Conservation (phyloP, 2,329 filamentous ascomycete genomes). For the Microcyclosporella mali region DNA sequence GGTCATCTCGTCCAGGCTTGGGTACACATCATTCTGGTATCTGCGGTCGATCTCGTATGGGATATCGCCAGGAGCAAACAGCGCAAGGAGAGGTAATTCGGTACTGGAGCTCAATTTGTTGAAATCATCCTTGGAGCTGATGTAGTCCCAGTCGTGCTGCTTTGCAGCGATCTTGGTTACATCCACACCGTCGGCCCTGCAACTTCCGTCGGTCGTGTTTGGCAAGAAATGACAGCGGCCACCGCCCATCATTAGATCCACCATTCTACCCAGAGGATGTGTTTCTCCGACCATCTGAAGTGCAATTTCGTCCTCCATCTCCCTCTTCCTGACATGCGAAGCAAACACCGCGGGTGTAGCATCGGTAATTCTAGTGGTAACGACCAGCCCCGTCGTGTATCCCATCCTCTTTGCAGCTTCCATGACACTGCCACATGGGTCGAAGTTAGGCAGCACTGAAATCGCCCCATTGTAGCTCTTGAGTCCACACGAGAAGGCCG, state of each 20-base stretch:
- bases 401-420: conserved; percentile 90
- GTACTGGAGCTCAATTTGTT: conserved; percentile 62
- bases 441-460: conserved; percentile 74
- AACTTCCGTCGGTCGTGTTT: conserved; percentile 74
- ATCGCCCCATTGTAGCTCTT: conserved; percentile 99
- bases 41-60: conserved; percentile 90
- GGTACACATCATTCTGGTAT: conserved; percentile 71
- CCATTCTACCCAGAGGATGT: conserved; percentile 75
- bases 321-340: conserved; percentile 71
- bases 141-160: conserved; percentile 69
- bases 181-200: conserved; percentile 71
- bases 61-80: conserved; percentile 76
- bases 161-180: conserved; percentile 66
- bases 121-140: conserved; percentile 66
- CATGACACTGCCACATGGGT: conserved; percentile 83
- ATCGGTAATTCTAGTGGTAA: conserved; percentile 91
- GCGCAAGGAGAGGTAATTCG: conserved; percentile 74
- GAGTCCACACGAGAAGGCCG: conserved; percentile 82
- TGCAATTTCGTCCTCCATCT: conserved; percentile 84
- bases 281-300: conserved; percentile 79
- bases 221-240: conserved; percentile 89
- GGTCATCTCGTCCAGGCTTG: conserved; percentile 87
- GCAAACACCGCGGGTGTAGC: conserved; percentile 95
- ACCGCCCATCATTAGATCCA: conserved; percentile 89
- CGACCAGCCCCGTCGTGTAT: conserved; percentile 87